phyloP scores from a whole-genome alignment of 2,329 filamentous ascomycete genomes.

The Paecilomyces variotii region DNA sequence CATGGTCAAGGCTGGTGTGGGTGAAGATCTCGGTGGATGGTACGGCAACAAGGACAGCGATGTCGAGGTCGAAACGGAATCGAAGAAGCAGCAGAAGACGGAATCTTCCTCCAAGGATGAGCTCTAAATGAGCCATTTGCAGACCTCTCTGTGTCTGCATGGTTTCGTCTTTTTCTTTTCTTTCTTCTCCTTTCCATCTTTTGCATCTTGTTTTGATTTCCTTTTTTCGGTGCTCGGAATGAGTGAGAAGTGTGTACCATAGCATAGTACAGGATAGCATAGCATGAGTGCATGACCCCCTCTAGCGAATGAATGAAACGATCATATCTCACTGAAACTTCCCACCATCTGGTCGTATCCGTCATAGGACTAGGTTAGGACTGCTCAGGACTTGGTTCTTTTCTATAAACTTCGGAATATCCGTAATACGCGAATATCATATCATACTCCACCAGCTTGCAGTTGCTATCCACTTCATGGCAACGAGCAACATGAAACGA shows the following conservation, averaged over 20 bases:
- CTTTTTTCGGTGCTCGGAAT: not conserved
- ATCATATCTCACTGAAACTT: not conserved
- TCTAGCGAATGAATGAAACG: not conserved
- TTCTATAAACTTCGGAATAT: no score
- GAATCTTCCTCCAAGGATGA: conserved; percentile 11
- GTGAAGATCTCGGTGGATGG: conserved; percentile 32
- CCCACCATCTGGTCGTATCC: no score
- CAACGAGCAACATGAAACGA: no score
- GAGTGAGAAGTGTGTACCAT: not conserved
- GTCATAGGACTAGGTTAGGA: no score
- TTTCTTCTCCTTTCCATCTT: not conserved
- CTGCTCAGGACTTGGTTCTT: no score
- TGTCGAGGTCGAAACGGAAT: conserved; percentile 5
- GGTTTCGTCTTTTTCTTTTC: not conserved
- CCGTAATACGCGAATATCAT: no score
- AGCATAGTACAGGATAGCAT: not conserved
- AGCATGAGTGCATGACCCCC: not conserved
- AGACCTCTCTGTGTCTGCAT: not conserved
- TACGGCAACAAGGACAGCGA: conserved; percentile 23
- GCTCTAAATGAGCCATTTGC: conserved; percentile 11
- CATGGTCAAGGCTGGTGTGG: conserved; percentile 38
- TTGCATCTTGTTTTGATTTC: not conserved
- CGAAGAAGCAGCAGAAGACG: conserved; percentile 1
- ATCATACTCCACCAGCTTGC: no score
- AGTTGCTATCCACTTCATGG: no score